Evolutionary conservation across 495 filamentous ascomycete genomes (phyloP).

Genomic region (Xylaria cubensis): DNA sequence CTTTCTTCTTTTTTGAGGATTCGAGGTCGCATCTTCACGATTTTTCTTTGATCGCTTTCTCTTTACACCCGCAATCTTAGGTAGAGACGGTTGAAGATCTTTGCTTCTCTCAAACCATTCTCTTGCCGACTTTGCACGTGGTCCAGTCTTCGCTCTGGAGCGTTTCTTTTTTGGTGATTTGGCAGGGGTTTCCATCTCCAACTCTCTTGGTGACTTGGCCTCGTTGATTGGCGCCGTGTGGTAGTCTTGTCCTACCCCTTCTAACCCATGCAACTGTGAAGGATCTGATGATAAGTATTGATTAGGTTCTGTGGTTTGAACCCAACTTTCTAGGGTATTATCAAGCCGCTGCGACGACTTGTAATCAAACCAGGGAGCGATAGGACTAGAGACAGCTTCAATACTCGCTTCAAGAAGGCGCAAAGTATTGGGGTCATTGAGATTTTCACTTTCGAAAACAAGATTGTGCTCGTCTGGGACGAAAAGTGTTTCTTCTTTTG

Average conservation of each 20-base stretch:
- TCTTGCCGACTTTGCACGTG: background rate
- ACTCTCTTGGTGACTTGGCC: background rate
- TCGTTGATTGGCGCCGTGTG: background rate
- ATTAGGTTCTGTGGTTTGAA: background rate
- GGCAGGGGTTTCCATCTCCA: background rate
- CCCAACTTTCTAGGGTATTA: background rate
- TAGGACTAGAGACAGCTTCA: background rate
- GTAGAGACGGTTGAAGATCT: background rate
- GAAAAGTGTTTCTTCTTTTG: background rate
- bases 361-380: background rate
- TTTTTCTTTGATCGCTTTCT: background rate
- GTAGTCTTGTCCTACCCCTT: background rate
- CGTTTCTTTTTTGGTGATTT: background rate
- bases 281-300: background rate
- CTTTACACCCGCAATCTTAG: background rate
- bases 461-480: background rate
- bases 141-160: background rate
- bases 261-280: background rate
- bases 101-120: background rate
- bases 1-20: background rate
- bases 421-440: background rate
- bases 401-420: background rate
- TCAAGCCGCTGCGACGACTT: background rate
- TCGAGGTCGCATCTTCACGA: no score
- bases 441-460: background rate